A percentile compares a stretch with the other conserved stretches of the same genome.
These are phyloP conservation scores for Thuja plicata DNA, from an alignment of 83 land plant genomes.

Conservation along the genomic window DNA sequence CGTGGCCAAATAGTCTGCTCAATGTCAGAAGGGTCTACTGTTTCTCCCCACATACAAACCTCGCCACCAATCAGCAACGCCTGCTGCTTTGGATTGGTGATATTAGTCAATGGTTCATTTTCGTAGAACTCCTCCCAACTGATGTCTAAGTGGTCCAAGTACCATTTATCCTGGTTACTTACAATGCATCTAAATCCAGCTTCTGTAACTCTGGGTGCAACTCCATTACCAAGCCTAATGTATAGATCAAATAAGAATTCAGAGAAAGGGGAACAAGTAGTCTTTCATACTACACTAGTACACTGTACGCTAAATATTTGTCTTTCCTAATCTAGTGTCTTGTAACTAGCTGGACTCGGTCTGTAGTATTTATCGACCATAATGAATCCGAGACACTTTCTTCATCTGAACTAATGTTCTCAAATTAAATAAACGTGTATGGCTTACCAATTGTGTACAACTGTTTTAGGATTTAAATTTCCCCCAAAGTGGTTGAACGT, in stretches of 20 bases:
- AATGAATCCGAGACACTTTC: background rate
- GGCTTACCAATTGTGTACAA: conserved; percentile 83
- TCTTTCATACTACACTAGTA: no score
- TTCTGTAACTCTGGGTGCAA: conserved; percentile 55
- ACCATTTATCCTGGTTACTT: conserved; percentile 87
- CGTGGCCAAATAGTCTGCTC: conserved; percentile 93
- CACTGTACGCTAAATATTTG: no score
- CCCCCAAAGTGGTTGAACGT: conserved; percentile 70
- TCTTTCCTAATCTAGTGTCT: background rate
- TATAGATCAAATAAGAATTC: background rate
- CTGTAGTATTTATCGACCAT: background rate
- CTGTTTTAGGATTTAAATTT: conserved; percentile 52
- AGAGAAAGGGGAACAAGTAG: background rate
- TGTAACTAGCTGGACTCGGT: background rate
- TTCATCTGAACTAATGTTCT: background rate
- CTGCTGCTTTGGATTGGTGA: conserved; percentile 49
- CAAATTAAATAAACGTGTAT: background rate
- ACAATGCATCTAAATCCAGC: conserved; percentile 78
- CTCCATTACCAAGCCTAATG: conserved; percentile 65
- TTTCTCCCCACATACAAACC: conserved; percentile 95
- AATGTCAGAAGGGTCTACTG: conserved; percentile 70
- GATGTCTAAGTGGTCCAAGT: conserved; percentile 75
- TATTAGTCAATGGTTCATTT: conserved; percentile 70
- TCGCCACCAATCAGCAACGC: conserved; percentile 80
- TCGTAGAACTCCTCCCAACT: conserved; percentile 69